Evolutionary conservation across 192 early-diverging fungal species (phyloP).

Genomic region (Coemansia sp.): DNA sequence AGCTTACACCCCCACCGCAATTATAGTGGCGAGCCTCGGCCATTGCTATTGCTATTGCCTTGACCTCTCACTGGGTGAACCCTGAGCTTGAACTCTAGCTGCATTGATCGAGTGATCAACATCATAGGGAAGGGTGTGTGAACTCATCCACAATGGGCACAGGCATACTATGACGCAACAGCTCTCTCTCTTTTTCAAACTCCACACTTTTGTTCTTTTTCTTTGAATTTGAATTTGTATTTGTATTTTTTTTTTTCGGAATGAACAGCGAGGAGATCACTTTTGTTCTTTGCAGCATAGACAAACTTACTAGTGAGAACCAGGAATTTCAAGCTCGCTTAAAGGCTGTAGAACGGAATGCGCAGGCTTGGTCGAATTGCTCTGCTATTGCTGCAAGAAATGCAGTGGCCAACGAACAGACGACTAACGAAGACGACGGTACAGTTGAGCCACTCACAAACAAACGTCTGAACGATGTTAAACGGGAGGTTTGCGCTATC

Average conservation of each 20-base stretch:
- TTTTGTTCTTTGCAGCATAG: background rate
- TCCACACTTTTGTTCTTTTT: no score
- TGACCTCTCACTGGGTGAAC: no score
- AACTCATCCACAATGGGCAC: no score
- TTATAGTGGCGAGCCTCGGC: no score
- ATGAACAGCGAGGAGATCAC: background rate
- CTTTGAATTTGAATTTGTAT: no score
- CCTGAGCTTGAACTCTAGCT: no score
- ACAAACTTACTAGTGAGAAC: background rate
- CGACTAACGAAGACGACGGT: background rate
- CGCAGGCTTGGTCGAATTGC: background rate
- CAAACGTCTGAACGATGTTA: background rate
- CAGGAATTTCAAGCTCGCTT: background rate
- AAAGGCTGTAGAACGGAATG: background rate
- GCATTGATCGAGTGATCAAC: no score
- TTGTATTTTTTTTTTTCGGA: background rate
- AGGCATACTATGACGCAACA: no score
- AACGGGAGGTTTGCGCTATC: background rate
- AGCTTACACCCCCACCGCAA: no score
- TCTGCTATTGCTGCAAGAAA: background rate
- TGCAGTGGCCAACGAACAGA: background rate
- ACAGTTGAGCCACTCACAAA: background rate
- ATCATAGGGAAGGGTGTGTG: no score
- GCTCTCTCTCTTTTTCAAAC: no score
- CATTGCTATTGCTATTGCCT: no score